phyloP scores from a whole-genome alignment of 768 basidiomycete genomes.

The Epithele typhae region DNA sequence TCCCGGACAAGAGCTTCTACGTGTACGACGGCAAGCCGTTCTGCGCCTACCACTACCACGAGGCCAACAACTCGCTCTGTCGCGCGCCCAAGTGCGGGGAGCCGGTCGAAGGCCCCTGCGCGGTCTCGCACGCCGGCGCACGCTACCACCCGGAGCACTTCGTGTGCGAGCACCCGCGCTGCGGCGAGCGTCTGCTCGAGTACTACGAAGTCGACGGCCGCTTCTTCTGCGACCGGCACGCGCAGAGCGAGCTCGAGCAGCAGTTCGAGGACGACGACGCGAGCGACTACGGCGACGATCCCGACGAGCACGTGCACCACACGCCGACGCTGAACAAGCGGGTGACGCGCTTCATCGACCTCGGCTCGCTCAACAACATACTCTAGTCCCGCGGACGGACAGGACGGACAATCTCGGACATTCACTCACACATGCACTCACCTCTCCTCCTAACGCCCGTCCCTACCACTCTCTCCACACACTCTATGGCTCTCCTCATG shows the following conservation, averaged over 20 bases:
- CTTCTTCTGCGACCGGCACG: constrained; percentile 87
- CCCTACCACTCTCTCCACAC: too few relatives aligned
- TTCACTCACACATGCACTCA: too few relatives aligned
- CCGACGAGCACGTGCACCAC: too few relatives aligned
- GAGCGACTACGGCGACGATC: constrained; percentile 19
- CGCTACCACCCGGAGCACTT: constrained; percentile 89
- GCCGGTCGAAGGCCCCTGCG: constrained; percentile 92
- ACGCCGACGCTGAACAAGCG: constrained; percentile 46
- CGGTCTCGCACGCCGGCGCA: constrained; percentile 76
- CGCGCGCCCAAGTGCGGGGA: constrained; percentile 72
- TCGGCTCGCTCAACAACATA: constrained; percentile 28
- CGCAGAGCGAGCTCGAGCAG: constrained; percentile 32
- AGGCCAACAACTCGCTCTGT: constrained; percentile 86
- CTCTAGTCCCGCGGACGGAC: too few relatives aligned
- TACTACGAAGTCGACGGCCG: constrained; percentile 88
- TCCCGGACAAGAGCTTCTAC: constrained; percentile 90
- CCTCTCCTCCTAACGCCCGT: too few relatives aligned
- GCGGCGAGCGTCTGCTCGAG: constrained; percentile 62
- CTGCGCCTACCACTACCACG: constrained; percentile 92
- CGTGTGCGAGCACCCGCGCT: constrained; percentile 65
- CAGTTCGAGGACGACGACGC: constrained; percentile 17
- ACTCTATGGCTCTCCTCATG: too few relatives aligned
- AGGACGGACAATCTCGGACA: too few relatives aligned
- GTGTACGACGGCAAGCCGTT: constrained; percentile 87
- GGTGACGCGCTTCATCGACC: constrained; percentile 77